phyloP scores from a whole-genome alignment of 352 stramenopile species.

The Phytophthora chlamydospora region DNA sequence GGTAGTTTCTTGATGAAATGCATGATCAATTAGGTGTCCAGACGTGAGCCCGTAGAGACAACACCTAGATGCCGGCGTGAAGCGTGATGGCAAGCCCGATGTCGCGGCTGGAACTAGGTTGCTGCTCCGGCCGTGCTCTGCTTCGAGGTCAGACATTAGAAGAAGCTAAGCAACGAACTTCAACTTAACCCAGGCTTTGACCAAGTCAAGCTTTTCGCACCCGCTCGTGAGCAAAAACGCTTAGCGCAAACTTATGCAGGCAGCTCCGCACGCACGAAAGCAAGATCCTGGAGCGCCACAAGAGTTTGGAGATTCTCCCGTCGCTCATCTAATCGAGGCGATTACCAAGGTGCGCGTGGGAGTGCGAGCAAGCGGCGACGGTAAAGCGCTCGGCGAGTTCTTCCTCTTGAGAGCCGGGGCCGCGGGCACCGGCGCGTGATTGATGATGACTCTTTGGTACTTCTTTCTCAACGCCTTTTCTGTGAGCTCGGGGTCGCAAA shows the following conservation, averaged over 20 bases:
- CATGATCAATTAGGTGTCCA: too few relatives aligned
- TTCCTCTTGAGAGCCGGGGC: slow-evolving; percentile 19
- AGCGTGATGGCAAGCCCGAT: too few relatives aligned
- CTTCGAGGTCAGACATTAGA: too few relatives aligned
- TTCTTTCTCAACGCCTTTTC: slow-evolving; percentile 3
- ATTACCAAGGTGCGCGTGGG: slow-evolving; percentile 9
- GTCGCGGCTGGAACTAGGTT: too few relatives aligned
- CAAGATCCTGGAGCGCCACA: background rate
- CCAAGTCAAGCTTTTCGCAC: too few relatives aligned
- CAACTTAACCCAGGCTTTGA: too few relatives aligned
- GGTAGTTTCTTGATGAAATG: too few relatives aligned
- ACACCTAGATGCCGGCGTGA: too few relatives aligned
- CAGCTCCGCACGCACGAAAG: background rate
- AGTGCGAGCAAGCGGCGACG: background rate
- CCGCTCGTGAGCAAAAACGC: too few relatives aligned
- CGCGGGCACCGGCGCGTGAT: slow-evolving; percentile 2
- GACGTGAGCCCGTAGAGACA: too few relatives aligned
- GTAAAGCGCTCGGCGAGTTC: background rate
- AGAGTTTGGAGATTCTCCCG: slow-evolving; percentile 7
- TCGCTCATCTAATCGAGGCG: slow-evolving; percentile 19
- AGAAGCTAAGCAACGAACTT: too few relatives aligned
- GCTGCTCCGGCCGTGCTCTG: too few relatives aligned
- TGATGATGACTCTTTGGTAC: slow-evolving; percentile 20
- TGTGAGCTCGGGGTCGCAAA: background rate
- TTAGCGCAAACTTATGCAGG: background rate